A percentile compares a stretch with the other conserved stretches of the same genome.
These are phyloP conservation scores for Diaporthe longicolla DNA, from an alignment of 2,329 filamentous ascomycete genomes.

Conservation along the genomic window DNA sequence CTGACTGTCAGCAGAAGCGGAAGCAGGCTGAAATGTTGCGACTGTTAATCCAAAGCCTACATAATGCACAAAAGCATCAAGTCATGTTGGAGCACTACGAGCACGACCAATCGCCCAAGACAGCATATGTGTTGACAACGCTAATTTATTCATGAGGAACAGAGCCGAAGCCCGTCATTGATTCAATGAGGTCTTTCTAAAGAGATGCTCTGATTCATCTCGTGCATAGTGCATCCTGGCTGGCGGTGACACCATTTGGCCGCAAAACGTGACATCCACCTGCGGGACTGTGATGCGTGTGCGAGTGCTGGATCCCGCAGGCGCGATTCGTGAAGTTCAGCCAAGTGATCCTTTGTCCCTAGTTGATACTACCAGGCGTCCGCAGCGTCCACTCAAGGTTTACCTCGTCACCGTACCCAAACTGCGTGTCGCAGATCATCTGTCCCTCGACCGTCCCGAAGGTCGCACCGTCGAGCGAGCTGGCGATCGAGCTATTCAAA, in stretches of 20 bases:
- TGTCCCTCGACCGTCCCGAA: conserved; percentile 34
- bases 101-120: no score
- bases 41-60: no score
- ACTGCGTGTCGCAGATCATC: conserved; percentile 9
- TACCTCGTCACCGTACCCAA: background rate
- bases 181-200: background rate
- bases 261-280: background rate
- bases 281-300: no score
- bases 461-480: background rate
- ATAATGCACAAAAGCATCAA: no score
- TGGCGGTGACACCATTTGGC: background rate
- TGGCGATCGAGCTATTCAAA: conserved; percentile 4
- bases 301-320: background rate
- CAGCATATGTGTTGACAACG: no score
- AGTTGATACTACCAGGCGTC: conserved; percentile 10
- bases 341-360: background rate
- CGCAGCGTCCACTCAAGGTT: conserved; percentile 36
- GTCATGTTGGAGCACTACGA: no score
- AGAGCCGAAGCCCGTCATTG: background rate
- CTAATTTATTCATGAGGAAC: no score
- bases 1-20: no score
- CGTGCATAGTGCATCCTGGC: background rate
- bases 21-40: no score
- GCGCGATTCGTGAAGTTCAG: no score
- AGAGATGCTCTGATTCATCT: background rate